phyloP scores from a whole-genome alignment of 129 eudicot genomes.

The Flaveria trinervia region DNA sequence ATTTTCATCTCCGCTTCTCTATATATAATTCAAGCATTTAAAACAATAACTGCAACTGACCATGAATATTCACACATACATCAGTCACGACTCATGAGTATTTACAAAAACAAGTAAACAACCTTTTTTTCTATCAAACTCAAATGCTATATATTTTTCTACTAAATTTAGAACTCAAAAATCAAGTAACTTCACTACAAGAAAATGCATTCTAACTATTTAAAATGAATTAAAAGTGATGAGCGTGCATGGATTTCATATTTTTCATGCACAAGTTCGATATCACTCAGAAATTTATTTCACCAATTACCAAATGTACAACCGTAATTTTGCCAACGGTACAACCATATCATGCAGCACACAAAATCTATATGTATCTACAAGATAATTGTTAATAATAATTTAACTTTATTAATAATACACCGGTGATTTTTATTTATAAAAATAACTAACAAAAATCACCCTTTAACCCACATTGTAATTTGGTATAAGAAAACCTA shows the following conservation, averaged over 20 bases:
- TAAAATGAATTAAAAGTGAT: background rate
- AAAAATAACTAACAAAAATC: conserved; percentile 34
- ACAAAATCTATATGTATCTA: background rate
- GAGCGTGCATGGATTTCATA: conserved; percentile 35
- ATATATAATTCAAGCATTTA: too few relatives aligned
- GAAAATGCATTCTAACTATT: background rate
- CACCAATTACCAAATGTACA: conserved; percentile 16
- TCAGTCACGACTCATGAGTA: too few relatives aligned
- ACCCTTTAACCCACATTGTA: conserved; percentile 30
- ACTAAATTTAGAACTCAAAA: background rate
- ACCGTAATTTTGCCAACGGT: background rate
- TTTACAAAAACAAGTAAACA: background rate
- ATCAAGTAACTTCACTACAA: background rate
- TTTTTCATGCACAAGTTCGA: conserved; percentile 27
- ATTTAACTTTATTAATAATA: background rate
- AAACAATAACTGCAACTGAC: too few relatives aligned
- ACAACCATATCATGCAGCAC: conserved; percentile 1
- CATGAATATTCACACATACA: too few relatives aligned
- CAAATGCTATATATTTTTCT: background rate
- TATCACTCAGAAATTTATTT: background rate
- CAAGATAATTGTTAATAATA: conserved; percentile 6
- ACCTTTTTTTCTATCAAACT: background rate
- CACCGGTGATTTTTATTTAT: conserved; percentile 31
- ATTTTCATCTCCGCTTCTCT: too few relatives aligned
- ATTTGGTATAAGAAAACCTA: conserved; percentile 2